Base-by-base conservation (phyloP, 1,139 yeast species). In the Kluyveromyces marxianus region DNA sequence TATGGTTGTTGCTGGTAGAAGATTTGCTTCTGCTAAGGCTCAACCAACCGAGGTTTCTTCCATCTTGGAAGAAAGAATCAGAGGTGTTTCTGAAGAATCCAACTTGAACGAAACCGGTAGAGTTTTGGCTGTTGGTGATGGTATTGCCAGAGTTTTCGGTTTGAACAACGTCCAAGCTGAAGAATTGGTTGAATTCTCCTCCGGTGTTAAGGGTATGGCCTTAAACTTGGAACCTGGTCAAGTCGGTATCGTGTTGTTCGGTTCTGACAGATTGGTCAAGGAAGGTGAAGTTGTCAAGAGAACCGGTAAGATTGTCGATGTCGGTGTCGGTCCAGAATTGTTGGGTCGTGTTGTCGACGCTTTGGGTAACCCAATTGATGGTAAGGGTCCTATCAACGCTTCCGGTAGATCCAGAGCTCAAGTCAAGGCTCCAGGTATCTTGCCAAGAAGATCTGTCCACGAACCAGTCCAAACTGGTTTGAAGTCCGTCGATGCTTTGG, bases 161-260 rank as follows among this genome's bases (percentile, higher is more conserved):
- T 81, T 94, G 68, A 92, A 90, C 94, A 94, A 94, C 83, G 84
- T 90, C 74, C 97, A 92, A 81, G 98, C 98, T 69, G 98, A 92
- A 79, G 99, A 94, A 78, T 83, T 94, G 74, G 97, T 94, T 67
- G 98, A 94, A 77, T 94, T 94, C 79, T 79, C 97, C 54, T 89
- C 98, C 52, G 98, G 99, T 80, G 97, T 92, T 67, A 89, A 90
- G 78, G 99, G 98, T 85, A 94, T 94, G 99, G 98, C 98, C 68
- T 82, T 94, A 72, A 94, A 94, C 84, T 86, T 94, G 83, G 98
- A 94, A 77, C 96, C 98, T 65, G 97, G 95, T 73, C 97, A 92
- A 78, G 98, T 94, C 74, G 99, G 99, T 87, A 82, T 92, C 70
- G 99, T 94, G 77, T 80, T 94, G 76, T 94, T 94, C 80, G 98